A percentile compares a stretch with the other conserved stretches of the same genome.
These are phyloP conservation scores for Kodamaea laetipori DNA, from an alignment of 805 yeast genomes.

Conservation along the genomic window DNA sequence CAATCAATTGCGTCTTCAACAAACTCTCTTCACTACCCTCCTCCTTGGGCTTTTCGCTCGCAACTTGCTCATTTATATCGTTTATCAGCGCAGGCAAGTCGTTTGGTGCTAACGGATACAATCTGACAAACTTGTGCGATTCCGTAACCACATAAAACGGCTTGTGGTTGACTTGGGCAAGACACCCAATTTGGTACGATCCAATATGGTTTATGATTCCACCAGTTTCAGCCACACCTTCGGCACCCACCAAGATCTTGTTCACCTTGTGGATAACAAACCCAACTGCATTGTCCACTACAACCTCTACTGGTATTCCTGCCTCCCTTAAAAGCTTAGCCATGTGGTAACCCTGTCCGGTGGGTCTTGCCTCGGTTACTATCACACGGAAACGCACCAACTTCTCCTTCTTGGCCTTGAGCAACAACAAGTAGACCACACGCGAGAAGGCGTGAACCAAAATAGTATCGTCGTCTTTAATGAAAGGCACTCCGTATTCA, in stretches of 20 bases:
- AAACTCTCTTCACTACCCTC: slow-evolving; percentile 22
- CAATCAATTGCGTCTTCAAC: slow-evolving; percentile 52
- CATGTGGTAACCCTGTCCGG: slow-evolving; percentile 71
- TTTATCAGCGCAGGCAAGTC: slow-evolving; percentile 66
- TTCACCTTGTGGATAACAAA: slow-evolving; percentile 88
- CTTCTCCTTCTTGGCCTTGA: slow-evolving; percentile 71
- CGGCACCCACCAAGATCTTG: slow-evolving; percentile 95
- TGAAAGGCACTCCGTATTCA: slow-evolving; percentile 81
- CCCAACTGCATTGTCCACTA: slow-evolving; percentile 93
- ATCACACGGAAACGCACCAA: slow-evolving; percentile 84
- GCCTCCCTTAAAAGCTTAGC: slow-evolving; percentile 64
- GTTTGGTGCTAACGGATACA: slow-evolving; percentile 91
- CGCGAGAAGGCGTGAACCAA: slow-evolving; percentile 91
- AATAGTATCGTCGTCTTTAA: slow-evolving; percentile 88
- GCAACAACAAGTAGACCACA: slow-evolving; percentile 77
- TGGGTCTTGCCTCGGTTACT: slow-evolving; percentile 91
- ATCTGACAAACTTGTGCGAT: slow-evolving; percentile 91
- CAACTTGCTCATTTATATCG: slow-evolving; percentile 4
- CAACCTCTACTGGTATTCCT: slow-evolving; percentile 84
- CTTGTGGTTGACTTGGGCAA: slow-evolving; percentile 86
- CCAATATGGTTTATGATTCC: slow-evolving; percentile 97
- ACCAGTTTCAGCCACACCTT: slow-evolving; percentile 98
- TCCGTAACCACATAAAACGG: slow-evolving; percentile 95
- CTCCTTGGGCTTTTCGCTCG: slow-evolving; percentile 21
- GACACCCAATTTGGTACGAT: slow-evolving; percentile 89